Base-by-base conservation (phyloP, 2,329 filamentous ascomycete species). In the Cryphonectria radicalis region DNA sequence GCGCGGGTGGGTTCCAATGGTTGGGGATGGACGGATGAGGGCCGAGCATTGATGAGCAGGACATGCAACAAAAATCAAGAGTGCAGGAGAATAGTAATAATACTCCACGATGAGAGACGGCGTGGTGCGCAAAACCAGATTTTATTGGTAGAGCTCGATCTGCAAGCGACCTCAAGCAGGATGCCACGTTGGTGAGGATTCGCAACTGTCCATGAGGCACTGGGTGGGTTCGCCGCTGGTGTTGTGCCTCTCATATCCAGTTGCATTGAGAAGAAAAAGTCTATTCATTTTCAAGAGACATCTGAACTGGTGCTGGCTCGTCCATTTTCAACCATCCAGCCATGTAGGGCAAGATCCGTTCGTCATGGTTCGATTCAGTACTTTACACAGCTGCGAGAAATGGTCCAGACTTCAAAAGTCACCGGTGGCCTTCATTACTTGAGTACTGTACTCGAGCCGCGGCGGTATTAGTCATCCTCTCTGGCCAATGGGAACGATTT, bases 401-500 rank as follows among this genome's bases (percentile, higher is more conserved):
- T 46, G 22, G n/a, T 25, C n/a, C n/a, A 43, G 42, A 4, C 13
- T 43, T 17, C 11, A 14, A 4, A 14, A 43, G 32, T 50, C 46
- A 50, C 3, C 14, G 53, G 10, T 57, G 7, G 25, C n/a, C 25
- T 17, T 28, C n/a, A 32, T 1, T 57, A 13, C 46, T 10, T 28
- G 13, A 35, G 11, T 11, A 35, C 55, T 22, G 46, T 19, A 19
- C 22, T 6, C 10, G 22, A 7, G 32, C n/a, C n/a, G n/a, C 35
- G 19, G 37, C 11, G 11, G 4, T 13, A 35, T 65, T 68, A 71
- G 60, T 68, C 69, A 71, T 46, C 64, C 3, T 19, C 2, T 3
- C 19, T 14, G 17, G n/a, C 66, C 66, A 68, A 68, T 68, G 28
- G 67, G 67, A 25, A 28, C 19, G 67, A 28, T 40, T 42, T 59